These are phyloP conservation scores for Alternaria sp. DNA, from an alignment of 2,329 filamentous ascomycete species.

Conservation along the genomic window DNA sequence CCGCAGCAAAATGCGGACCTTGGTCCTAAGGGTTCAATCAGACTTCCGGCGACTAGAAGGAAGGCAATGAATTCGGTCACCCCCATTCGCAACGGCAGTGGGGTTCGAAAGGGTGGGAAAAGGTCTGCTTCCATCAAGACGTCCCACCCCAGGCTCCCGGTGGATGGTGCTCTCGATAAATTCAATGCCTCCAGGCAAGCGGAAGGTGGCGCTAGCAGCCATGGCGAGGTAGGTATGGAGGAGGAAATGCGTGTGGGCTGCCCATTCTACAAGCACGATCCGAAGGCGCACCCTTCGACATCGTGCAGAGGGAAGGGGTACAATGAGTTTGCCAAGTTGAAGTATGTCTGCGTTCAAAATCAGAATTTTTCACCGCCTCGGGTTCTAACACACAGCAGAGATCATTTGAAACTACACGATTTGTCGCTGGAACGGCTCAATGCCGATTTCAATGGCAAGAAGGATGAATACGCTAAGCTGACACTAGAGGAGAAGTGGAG, in stretches of 20 bases:
- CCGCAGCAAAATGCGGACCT: background rate
- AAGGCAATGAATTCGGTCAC: background rate
- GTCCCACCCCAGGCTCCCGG: background rate
- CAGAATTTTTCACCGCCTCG: background rate
- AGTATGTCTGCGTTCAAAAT: background rate
- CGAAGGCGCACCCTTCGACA: background rate
- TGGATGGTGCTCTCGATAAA: background rate
- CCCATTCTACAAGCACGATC: background rate
- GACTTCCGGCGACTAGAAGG: background rate
- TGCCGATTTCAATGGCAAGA: background rate
- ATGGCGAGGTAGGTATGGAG: background rate
- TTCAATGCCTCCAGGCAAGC: background rate
- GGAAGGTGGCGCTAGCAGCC: background rate
- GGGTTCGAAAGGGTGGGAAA: background rate
- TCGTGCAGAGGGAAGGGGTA: slow-evolving; percentile 4
- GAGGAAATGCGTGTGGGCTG: background rate
- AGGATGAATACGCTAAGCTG: fast-evolving
- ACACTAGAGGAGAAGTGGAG: background rate
- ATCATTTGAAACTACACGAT: slow-evolving; percentile 6
- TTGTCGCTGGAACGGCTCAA: background rate
- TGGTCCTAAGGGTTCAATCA: background rate
- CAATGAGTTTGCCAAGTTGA: slow-evolving; percentile 9
- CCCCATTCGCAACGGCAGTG: background rate
- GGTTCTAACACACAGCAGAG: background rate
- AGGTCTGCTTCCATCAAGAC: background rate